phyloP scores from a whole-genome alignment of 768 basidiomycete genomes.

The Sarcomyxa edulis region DNA sequence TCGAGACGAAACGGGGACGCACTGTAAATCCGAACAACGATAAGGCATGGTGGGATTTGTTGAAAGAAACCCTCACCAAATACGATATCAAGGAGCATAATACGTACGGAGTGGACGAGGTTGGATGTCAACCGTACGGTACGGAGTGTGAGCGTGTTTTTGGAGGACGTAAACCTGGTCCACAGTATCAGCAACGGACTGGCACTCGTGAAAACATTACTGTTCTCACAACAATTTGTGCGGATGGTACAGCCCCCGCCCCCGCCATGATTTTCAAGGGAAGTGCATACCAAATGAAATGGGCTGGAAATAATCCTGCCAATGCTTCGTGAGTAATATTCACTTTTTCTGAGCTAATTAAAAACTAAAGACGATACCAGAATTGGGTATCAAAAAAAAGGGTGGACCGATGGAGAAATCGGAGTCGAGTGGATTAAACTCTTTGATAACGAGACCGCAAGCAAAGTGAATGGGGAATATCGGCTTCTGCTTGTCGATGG shows the following conservation, averaged over 20 bases:
- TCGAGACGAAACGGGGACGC: slow-evolving; percentile 26
- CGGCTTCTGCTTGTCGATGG: slow-evolving; percentile 32
- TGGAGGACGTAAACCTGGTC: slow-evolving; percentile 14
- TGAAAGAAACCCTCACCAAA: slow-evolving; percentile 16
- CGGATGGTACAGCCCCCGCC: slow-evolving; percentile 27
- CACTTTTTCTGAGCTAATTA: background rate
- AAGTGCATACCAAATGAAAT: slow-evolving; percentile 24
- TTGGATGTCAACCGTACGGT: slow-evolving; percentile 20
- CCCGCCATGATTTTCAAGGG: slow-evolving; percentile 39
- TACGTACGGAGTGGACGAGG: slow-evolving; percentile 30
- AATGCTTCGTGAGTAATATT: slow-evolving; percentile 29
- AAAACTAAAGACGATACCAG: slow-evolving; percentile 2
- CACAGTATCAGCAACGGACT: slow-evolving; percentile 23
- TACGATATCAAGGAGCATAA: slow-evolving; percentile 16
- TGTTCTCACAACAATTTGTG: slow-evolving; percentile 29
- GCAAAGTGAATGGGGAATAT: slow-evolving; percentile 13
- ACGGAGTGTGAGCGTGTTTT: slow-evolving; percentile 21
- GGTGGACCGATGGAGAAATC: slow-evolving; percentile 23
- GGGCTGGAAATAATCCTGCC: slow-evolving; percentile 33
- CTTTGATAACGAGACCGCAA: slow-evolving; percentile 18
- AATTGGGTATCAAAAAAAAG: slow-evolving; percentile 7
- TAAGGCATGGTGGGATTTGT: slow-evolving; percentile 24
- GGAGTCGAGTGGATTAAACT: slow-evolving; percentile 18
- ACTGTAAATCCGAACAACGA: slow-evolving; percentile 32
- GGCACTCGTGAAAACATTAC: slow-evolving; percentile 28